Evolutionary conservation across 495 filamentous ascomycete species (phyloP).

Genomic region (Penicillium lividum): DNA sequence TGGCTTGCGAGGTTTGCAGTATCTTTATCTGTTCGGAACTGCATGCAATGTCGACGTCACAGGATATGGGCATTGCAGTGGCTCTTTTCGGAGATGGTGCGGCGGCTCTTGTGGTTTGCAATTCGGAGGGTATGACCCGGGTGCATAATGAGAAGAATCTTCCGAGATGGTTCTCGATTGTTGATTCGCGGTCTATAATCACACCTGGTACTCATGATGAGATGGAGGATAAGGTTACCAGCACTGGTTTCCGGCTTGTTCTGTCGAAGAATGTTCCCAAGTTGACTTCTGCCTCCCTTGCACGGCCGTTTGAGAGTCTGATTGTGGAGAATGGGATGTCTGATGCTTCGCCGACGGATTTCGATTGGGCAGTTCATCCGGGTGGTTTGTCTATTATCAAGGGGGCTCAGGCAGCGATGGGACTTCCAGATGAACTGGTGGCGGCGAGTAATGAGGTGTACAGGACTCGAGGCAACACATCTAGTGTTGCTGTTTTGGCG

Average conservation of each 20-base stretch:
- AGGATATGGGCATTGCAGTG: conserved; percentile 57
- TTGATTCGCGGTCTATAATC: conserved; percentile 59
- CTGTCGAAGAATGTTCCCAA: conserved; percentile 1
- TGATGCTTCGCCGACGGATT: conserved; percentile 38
- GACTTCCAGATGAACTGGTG: conserved; percentile 58
- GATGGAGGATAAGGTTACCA: background rate
- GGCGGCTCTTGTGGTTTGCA: conserved; percentile 58
- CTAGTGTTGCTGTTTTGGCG: conserved; percentile 58
- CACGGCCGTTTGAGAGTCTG: background rate
- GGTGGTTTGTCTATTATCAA: conserved; percentile 65
- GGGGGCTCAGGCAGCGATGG: conserved; percentile 53
- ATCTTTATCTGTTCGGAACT: conserved; percentile 60
- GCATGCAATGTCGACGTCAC: conserved; percentile 43
- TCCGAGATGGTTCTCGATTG: conserved; percentile 49
- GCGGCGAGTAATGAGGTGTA: conserved; percentile 63
- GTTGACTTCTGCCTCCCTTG: background rate
- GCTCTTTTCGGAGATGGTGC: conserved; percentile 67
- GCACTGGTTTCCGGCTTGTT: background rate
- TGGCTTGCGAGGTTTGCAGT: conserved; percentile 63
- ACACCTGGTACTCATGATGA: conserved; percentile 47
- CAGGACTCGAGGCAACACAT: conserved; percentile 63
- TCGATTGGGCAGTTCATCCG: conserved; percentile 71
- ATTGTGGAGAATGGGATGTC: background rate
- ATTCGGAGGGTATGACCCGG: conserved; percentile 36
- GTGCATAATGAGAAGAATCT: conserved; percentile 14